phyloP scores from a whole-genome alignment of 2,329 filamentous ascomycete species.

The Fusarium equiseti region DNA sequence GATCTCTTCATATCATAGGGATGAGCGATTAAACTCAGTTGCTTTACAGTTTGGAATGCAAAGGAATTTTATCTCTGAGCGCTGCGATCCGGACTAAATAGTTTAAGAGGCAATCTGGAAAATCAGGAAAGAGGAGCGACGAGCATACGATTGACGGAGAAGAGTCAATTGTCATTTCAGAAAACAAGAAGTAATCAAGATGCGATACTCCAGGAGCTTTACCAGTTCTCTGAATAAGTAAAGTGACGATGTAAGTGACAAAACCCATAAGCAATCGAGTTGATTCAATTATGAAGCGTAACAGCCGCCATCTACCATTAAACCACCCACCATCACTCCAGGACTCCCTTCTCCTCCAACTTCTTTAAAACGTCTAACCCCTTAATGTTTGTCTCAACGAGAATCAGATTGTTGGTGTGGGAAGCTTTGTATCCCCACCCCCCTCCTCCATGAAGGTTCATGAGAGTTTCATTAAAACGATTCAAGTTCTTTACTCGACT shows the following conservation, averaged over 20 bases:
- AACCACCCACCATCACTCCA: not conserved
- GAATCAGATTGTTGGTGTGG: not conserved
- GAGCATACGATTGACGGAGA: too few species aligned
- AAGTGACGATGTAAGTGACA: not conserved
- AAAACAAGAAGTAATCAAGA: too few species aligned
- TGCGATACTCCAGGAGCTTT: too few species aligned
- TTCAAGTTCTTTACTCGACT: not conserved
- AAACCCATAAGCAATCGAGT: not conserved
- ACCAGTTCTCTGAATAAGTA: too few species aligned
- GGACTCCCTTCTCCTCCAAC: not conserved
- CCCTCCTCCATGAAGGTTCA: not conserved
- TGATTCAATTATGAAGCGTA: not conserved
- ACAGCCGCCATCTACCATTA: not conserved
- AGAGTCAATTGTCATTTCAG: too few species aligned
- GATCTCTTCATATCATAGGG: fast-evolving
- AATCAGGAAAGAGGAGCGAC: not conserved
- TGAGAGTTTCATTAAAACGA: not conserved
- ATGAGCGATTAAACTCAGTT: not conserved
- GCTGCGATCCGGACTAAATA: fast-evolving
- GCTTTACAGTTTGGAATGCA: not conserved
- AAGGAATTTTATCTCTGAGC: fast-evolving
- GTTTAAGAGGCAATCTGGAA: not conserved
- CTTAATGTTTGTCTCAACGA: constrained; percentile 1
- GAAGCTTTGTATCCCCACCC: not conserved
- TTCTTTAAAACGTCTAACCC: not conserved